Base-by-base conservation (phyloP, 129 eudicot species). In the Escallonia herrerae region DNA sequence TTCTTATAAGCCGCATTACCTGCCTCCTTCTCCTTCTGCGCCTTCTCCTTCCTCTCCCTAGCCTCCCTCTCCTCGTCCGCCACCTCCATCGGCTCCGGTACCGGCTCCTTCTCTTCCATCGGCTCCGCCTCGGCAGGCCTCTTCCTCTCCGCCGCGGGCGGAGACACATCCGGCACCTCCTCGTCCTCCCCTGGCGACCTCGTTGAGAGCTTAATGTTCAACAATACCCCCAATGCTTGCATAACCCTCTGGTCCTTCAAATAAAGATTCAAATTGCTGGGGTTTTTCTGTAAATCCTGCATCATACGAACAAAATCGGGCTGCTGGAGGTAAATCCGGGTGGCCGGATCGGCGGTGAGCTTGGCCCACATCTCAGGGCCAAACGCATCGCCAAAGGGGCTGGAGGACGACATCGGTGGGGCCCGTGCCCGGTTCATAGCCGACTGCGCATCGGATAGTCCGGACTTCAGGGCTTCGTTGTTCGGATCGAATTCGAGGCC, bases 281-380 rank as follows among this genome's bases (percentile, higher is more conserved):
- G 99, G 67, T 80, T 86, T 58, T 76, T 81, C 70, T 86, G 95
- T 7, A 94, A 66, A 48, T 94, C 99, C 80, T 86, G 71, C 97
- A 94, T 81, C 84, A 94, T 94, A 14, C 60, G 74, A 33, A 89
- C 86, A 42, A 83, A 94, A 89, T 94, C 99, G 3, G 96, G 93
- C 68, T 89, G 93, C 49, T 86, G 83, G 74, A 94, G 72, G 46
- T 12, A 89, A 67, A 33, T 72, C 56, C 97, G 55, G 0, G 99
- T 94, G 6, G 71, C 56, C 43, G 97, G 87, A 63, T 94, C 99
- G 6, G 90, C 81, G 6, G 87, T 87, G 22, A 94, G 64, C 83
- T 81, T 94, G 3, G 81, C 83, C 99, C 93, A 89, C 99, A 94
- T 89, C 73, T 94, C 97, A 60, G 95, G 88, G 56, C 99, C 99